phyloP scores from a whole-genome alignment of 306 rosid genomes.

The Acmispon strigosus region DNA sequence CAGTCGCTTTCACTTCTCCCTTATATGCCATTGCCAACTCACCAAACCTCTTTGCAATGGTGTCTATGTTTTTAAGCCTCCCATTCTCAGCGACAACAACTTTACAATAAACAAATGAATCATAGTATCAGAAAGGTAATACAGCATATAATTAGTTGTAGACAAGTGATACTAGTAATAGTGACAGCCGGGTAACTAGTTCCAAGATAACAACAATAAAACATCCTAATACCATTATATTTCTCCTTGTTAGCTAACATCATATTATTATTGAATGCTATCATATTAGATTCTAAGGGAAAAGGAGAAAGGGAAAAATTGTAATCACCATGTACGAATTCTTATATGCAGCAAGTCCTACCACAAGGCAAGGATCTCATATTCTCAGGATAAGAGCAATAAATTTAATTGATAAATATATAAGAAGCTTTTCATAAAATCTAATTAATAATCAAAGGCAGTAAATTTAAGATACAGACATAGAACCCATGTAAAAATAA shows the following conservation, averaged over 20 bases:
- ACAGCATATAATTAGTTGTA: neutral
- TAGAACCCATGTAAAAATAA: too few relatives aligned
- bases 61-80: conserved; percentile 64
- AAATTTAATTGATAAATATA: too few relatives aligned
- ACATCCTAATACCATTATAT: neutral
- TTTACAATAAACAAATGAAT: conserved; percentile 21
- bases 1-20: conserved; percentile 83
- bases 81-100: conserved; percentile 70
- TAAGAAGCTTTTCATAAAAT: too few relatives aligned
- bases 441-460: too few relatives aligned
- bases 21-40: conserved; percentile 88
- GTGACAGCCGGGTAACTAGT: neutral
- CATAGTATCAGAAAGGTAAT: neutral
- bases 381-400: neutral
- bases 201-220: neutral
- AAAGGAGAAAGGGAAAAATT: neutral
- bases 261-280: neutral
- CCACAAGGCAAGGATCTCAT: neutral
- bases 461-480: too few relatives aligned
- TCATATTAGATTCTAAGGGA: neutral
- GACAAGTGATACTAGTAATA: neutral
- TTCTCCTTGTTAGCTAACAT: neutral
- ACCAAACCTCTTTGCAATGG: conserved; percentile 59
- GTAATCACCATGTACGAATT: neutral
- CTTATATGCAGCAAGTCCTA: neutral